Evolutionary conservation across 345 rosid genomes (phyloP), one percentile per base, ranked within the genome.

Genomic region (Citrus hindsii): DNA sequence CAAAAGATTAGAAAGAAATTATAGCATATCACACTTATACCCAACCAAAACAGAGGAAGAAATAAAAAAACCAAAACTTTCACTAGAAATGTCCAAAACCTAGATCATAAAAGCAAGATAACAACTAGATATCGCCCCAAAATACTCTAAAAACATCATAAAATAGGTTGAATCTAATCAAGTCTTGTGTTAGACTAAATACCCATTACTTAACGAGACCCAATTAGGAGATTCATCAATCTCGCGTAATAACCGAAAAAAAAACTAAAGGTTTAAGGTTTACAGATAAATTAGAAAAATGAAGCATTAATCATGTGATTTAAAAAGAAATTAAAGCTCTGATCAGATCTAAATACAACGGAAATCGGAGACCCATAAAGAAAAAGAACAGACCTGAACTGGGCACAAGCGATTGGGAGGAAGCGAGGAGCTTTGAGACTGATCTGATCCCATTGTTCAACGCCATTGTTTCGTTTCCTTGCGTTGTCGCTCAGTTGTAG

Each of bases 381-480:
- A 48, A 69, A 2, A 68, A 53, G 73, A 58, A 60, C 83, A 13
- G 65, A 92, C 98, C 97, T 78, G 97, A 87, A 67, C 83, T 89
- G 71, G 89, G 84, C 48, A 88, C 30, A 61, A 89, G 67, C 53
- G 93, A 81, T 70, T 85, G 87, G 33, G 97, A 84, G 10, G 92
- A 86, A 21, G 85, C 74, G 0, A 94, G 51, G n/a, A 94, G 84
- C 92, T 73, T 91, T 9, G 98, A 84, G 42, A 89, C 86, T 58
- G 96, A 91, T 90, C 96, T 86, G 71, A 94, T 64, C 1, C 92
- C 90, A 33, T 81, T 88, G 87, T 82, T 90, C 87, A 90, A 77
- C 87, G 95, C 93, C 95, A 91, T 91, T 56, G 69, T 76, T 71
- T 71, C 13, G 51, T 28, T 21, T 27, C 18, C 32, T 40, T 33